Conservation (phyloP, 768 basidiomycete genomes). For the Termitomyces sp. region DNA sequence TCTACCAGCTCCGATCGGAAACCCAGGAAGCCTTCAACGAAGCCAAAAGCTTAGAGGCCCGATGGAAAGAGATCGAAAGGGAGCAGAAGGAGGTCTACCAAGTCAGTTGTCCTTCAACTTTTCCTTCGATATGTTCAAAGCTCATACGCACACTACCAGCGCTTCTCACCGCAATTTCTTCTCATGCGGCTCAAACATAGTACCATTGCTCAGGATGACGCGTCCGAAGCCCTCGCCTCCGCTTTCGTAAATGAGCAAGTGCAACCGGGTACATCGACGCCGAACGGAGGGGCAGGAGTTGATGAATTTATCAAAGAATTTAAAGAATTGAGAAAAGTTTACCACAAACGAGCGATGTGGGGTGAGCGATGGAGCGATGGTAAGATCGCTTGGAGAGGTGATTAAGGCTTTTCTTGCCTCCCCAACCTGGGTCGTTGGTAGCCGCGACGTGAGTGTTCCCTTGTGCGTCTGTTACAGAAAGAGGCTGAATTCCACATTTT, state of each 20-base stretch:
- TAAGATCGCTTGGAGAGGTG: slow-evolving; percentile 83
- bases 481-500: background rate
- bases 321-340: slow-evolving; percentile 83
- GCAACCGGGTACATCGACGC: slow-evolving; percentile 33
- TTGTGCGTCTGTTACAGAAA: background rate
- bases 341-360: slow-evolving; percentile 93
- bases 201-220: slow-evolving; percentile 86
- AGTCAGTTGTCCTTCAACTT: slow-evolving; percentile 37
- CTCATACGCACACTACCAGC: slow-evolving; percentile 40
- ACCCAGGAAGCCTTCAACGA: slow-evolving; percentile 88
- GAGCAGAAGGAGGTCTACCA: slow-evolving; percentile 90
- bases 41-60: slow-evolving; percentile 74
- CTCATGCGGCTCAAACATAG: slow-evolving; percentile 86
- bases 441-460: background rate
- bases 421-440: background rate
- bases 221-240: slow-evolving; percentile 82
- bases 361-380: slow-evolving; percentile 83
- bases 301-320: slow-evolving; percentile 89
- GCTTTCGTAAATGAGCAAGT: slow-evolving; percentile 69
- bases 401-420: slow-evolving; percentile 29
- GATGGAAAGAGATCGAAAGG: slow-evolving; percentile 86
- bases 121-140: background rate
- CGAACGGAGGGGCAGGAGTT: slow-evolving; percentile 53
- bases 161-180: slow-evolving; percentile 84
- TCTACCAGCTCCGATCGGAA: slow-evolving; percentile 75